phyloP scores from a whole-genome alignment of 2,329 filamentous ascomycete species.

The Pseudocercospora crystallina region DNA sequence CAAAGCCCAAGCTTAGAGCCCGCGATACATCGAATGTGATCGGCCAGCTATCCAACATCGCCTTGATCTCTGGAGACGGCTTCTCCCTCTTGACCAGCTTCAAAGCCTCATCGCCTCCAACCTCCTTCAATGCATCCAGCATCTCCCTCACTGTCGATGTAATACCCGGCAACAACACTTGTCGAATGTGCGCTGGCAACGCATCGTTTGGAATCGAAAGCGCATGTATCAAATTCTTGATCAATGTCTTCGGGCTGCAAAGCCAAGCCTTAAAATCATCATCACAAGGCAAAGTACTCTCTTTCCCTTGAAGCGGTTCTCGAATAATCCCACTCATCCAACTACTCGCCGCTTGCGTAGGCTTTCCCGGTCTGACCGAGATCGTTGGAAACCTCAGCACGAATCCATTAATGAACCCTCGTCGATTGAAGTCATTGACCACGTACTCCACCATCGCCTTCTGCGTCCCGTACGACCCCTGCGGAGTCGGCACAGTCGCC shows the following conservation, averaged over 20 bases:
- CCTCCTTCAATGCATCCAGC: constrained; percentile 55
- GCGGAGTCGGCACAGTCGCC: constrained; percentile 48
- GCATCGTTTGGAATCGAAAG: constrained; percentile 51
- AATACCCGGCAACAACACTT: constrained; percentile 57
- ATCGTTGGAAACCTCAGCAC: constrained; percentile 53
- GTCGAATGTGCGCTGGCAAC: constrained; percentile 50
- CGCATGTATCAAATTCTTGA: constrained; percentile 56
- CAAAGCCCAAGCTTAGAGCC: constrained; percentile 55
- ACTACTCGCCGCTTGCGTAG: constrained; percentile 52
- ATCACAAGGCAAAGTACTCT: constrained; percentile 53
- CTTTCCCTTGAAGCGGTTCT: constrained; percentile 51
- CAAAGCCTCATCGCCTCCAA: constrained; percentile 55
- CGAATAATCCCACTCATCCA: constrained; percentile 56
- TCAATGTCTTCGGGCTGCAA: constrained; percentile 55
- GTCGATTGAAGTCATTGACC: constrained; percentile 54
- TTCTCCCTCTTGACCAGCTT: constrained; percentile 53
- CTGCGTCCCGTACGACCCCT: constrained; percentile 52
- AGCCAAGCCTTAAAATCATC: constrained; percentile 58
- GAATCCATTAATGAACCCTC: constrained; percentile 47
- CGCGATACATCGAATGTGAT: constrained; percentile 56
- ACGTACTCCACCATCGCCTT: constrained; percentile 53
- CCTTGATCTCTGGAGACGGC: constrained; percentile 50
- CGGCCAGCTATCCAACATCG: constrained; percentile 58
- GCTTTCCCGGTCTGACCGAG: constrained; percentile 52
- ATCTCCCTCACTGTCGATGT: constrained; percentile 57